phyloP scores from a whole-genome alignment of 768 basidiomycete genomes.

The Lactarius vividus region DNA sequence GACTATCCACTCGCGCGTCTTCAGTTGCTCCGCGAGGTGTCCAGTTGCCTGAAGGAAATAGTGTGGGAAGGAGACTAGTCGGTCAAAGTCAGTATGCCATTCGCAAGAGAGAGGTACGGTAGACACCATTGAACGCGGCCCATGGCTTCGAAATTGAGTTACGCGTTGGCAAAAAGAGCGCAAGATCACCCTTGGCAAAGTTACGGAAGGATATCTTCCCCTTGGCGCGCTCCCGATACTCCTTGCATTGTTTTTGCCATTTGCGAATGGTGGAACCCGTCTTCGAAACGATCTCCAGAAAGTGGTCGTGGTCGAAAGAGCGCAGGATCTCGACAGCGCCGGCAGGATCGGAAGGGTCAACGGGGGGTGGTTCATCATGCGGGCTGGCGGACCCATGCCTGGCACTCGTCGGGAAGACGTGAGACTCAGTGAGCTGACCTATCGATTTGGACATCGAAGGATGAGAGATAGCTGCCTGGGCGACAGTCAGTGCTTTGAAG shows the following conservation, averaged over 20 bases:
- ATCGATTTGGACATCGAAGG: constrained; percentile 48
- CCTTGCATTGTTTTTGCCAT: constrained; percentile 97
- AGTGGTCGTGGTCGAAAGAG: constrained; percentile 79
- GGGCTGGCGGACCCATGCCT: constrained; percentile 55
- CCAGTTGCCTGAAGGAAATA: constrained; percentile 92
- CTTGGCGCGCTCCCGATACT: constrained; percentile 92
- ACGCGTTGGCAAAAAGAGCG: constrained; percentile 91
- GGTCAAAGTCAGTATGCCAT: constrained; percentile 32
- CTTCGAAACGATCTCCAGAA: constrained; percentile 78
- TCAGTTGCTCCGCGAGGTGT: constrained; percentile 83
- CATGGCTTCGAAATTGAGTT: constrained; percentile 93
- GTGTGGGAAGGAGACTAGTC: constrained; percentile 89
- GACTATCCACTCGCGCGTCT: constrained; percentile 92
- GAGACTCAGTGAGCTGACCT: constrained; percentile 40
- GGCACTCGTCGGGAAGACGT: constrained; percentile 34
- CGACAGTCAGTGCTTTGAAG: constrained; percentile 63
- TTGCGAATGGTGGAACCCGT: constrained; percentile 86
- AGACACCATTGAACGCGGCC: constrained; percentile 96
- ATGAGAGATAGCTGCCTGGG: constrained; percentile 52
- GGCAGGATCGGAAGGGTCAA: constrained; percentile 74
- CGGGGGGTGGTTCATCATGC: constrained; percentile 62
- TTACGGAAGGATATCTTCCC: constrained; percentile 96
- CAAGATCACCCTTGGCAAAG: constrained; percentile 92
- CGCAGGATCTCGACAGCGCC: constrained; percentile 67
- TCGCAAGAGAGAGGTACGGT: neutral